Evolutionary conservation across 2,329 filamentous ascomycete genomes (phyloP).

Genomic region (Cladosporium austrohemisphaericum): DNA sequence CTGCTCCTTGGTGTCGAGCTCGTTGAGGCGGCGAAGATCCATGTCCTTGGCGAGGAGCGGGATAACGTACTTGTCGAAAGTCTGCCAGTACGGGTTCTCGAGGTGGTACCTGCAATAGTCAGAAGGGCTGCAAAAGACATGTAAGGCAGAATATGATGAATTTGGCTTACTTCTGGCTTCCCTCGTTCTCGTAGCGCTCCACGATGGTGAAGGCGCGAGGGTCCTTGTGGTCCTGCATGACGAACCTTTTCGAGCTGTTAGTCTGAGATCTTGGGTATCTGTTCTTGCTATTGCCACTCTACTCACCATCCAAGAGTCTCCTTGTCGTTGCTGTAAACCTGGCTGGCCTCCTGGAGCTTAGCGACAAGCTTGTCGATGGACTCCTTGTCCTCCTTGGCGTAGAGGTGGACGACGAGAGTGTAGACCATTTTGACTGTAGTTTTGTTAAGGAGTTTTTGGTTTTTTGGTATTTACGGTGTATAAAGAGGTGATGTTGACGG

Average conservation of each 20-base stretch:
- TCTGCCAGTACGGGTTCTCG: slow-evolving; percentile 68
- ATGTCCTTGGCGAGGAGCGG: slow-evolving; percentile 65
- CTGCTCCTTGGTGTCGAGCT: slow-evolving; percentile 56
- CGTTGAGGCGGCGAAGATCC: slow-evolving; percentile 66
- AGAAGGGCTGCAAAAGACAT: no score
- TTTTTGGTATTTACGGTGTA: background rate
- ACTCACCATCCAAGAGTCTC: slow-evolving; percentile 51
- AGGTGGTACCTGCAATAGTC: slow-evolving; percentile 39
- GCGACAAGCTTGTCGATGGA: slow-evolving; percentile 64
- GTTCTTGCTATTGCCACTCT: background rate
- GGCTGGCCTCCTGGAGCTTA: slow-evolving; percentile 71
- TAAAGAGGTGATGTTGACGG: background rate
- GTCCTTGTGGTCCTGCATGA: slow-evolving; percentile 71
- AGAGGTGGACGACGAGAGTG: slow-evolving; percentile 66
- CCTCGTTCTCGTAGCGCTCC: slow-evolving; percentile 67
- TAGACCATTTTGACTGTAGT: slow-evolving; percentile 58
- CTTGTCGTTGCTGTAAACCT: slow-evolving; percentile 67
- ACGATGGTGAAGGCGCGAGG: slow-evolving; percentile 70
- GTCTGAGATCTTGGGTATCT: no score
- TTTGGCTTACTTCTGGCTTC: slow-evolving; percentile 45
- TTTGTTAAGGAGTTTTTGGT: background rate
- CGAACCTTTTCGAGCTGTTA: slow-evolving; percentile 55
- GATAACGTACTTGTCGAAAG: slow-evolving; percentile 69
- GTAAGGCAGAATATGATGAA: background rate
- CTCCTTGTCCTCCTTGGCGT: slow-evolving; percentile 63